Evolutionary conservation across 768 basidiomycete genomes (phyloP).

Genomic region (Coprinopsis marcescibilis): DNA sequence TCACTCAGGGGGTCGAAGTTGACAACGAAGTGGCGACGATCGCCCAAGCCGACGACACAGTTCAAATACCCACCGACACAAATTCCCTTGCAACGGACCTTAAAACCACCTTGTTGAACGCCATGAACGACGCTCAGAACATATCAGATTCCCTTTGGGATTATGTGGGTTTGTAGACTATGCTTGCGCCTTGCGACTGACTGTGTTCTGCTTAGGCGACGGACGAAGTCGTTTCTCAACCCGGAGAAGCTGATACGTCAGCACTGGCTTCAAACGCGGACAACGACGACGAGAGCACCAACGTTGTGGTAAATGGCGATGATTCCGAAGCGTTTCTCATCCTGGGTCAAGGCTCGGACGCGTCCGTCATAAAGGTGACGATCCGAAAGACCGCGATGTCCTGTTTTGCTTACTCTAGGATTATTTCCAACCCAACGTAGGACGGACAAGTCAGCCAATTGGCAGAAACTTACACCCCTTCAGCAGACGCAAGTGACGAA

Average conservation of each 20-base stretch:
- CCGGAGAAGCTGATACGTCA: no score
- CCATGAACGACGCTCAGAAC: not conserved
- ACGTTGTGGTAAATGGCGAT: not conserved
- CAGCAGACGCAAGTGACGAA: not conserved
- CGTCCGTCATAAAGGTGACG: not conserved
- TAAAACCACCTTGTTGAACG: not conserved
- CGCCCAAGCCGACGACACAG: not conserved
- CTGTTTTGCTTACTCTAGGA: not conserved
- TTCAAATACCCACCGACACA: not conserved
- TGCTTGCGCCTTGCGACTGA: no score
- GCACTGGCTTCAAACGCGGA: no score
- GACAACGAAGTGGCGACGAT: not conserved
- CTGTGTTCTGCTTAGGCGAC: no score
- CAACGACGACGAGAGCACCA: not conserved
- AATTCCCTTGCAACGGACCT: not conserved
- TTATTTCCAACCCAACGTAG: not conserved
- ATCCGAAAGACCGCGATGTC: not conserved
- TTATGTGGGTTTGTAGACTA: no score
- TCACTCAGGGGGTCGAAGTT: no score
- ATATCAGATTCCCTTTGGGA: no score
- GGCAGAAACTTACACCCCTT: not conserved
- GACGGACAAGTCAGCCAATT: not conserved
- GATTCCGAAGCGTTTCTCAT: not conserved
- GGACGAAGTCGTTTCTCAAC: no score
- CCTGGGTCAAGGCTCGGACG: not conserved